Evolutionary conservation across 495 filamentous ascomycete species (phyloP).

Genomic region (Neurospora africana): DNA sequence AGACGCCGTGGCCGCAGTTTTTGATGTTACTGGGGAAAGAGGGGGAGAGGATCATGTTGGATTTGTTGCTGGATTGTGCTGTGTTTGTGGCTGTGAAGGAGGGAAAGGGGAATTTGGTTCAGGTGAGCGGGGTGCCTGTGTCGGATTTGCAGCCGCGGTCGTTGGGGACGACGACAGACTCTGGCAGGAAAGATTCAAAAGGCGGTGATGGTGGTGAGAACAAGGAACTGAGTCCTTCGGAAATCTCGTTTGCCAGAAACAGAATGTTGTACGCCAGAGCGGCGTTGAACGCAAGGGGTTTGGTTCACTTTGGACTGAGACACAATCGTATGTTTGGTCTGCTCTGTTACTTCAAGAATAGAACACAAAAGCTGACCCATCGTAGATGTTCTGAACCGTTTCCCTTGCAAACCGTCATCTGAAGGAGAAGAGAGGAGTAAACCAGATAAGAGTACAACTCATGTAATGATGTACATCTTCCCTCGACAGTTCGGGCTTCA

Average conservation of each 20-base stretch:
- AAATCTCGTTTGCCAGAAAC: constrained; percentile 68
- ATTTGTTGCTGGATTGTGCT: constrained; percentile 66
- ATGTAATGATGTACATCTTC: constrained; percentile 87
- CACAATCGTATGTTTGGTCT: constrained; percentile 51
- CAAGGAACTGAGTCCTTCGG: constrained; percentile 34
- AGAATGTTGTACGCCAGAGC: constrained; percentile 79
- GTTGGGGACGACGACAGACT: not conserved
- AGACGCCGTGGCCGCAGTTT: constrained; percentile 59
- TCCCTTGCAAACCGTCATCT: constrained; percentile 27
- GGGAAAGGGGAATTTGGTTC: constrained; percentile 52
- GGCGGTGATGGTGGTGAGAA: not conserved
- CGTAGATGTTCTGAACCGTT: constrained; percentile 78
- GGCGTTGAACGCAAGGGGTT: constrained; percentile 53
- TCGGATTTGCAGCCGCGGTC: constrained; percentile 23
- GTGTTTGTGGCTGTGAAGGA: constrained; percentile 58
- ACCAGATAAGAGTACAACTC: constrained; percentile 48
- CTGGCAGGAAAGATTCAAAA: constrained; percentile 5
- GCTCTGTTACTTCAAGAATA: not conserved
- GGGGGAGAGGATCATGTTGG: constrained; percentile 74
- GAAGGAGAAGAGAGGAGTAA: constrained; percentile 7
- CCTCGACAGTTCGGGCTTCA: constrained; percentile 82
- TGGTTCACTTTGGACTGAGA: constrained; percentile 61
- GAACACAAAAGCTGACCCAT: not conserved
- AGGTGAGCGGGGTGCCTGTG: constrained; percentile 59
- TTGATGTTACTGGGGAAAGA: constrained; percentile 60